Percentiles rank a stretch among this genome's conserved stretches.
Conservation (phyloP, 163 green algal species). For the Scenedesmus sp. region DNA sequence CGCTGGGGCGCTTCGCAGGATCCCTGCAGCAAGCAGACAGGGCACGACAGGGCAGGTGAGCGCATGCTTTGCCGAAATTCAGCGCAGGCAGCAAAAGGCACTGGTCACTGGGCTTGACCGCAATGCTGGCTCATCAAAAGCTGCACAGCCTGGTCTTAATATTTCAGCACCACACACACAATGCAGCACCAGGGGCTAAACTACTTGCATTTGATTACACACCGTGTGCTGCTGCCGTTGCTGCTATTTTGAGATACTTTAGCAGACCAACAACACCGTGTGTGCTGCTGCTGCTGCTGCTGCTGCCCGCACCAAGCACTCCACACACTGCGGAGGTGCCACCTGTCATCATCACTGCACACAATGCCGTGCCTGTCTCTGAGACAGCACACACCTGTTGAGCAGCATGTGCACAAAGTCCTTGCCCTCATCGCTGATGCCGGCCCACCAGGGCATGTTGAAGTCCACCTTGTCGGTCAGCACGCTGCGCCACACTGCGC, state of each 20-base stretch:
- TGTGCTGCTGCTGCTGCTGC: too few species aligned
- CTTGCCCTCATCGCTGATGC: constrained; percentile 86
- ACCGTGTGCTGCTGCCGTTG: too few species aligned
- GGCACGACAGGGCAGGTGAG: background rate
- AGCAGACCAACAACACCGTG: too few species aligned
- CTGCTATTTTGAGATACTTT: too few species aligned
- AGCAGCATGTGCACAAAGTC: constrained; percentile 88
- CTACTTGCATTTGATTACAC: too few species aligned
- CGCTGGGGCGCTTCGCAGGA: constrained; percentile 77
- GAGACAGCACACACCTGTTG: too few species aligned
- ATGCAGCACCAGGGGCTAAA: background rate
- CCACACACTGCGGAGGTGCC: background rate
- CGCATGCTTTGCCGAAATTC: background rate
- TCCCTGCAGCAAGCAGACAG: constrained; percentile 64
- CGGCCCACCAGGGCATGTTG: constrained; percentile 76
- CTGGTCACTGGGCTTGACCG: background rate
- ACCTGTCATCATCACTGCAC: background rate
- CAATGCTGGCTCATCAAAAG: background rate
- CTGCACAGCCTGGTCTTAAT: background rate
- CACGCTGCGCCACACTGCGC: constrained; percentile 54
- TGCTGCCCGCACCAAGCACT: background rate
- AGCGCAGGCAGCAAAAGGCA: background rate
- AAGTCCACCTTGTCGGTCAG: constrained; percentile 62
- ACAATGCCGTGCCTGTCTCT: background rate
- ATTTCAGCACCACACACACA: background rate